Evolutionary conservation across 371 early-diverging fungal species (phyloP), one percentile per base, ranked within the genome.

Genomic region (Saksenaea vasiformis): DNA sequence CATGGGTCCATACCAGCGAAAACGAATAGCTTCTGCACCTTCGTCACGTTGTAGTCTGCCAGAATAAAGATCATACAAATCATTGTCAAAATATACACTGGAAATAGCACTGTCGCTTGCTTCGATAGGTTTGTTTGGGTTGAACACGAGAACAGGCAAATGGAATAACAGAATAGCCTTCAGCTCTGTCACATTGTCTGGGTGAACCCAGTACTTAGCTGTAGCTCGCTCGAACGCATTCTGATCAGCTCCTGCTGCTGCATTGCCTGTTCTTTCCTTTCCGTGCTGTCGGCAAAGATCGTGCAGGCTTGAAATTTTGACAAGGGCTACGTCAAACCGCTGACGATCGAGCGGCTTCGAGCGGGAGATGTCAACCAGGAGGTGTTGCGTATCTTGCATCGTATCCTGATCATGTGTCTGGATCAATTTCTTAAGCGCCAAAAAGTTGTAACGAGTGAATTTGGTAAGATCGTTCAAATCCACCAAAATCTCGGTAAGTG

Each of bases 171-270:
- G 91, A 66, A 88, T 85, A 35, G 92, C 89, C 74, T 97, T 95
- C 62, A 99, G 86, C 69, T 98, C 97, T 39, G 93, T 95, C 36
- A 99, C 89, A 73, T 99, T 98, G 74, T 99, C 98, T 3, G 95
- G 93, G 69, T 97, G 97, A 1, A 99, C 94, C 99, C 99, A 99
- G 77, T 97, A 99, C 81, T 98, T 95, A 59, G 93, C 92, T 11
- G 96, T 95, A 60, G 90, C 86, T 27, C 95, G 81, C 27, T 95
- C 92, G 78, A 93, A 90, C 58, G 90, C 88, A 62, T 83, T 86
- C 59, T 88, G 86, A 11, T 85, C 81, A 8, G 85, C 85, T 31
- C 88, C 89, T 35, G 57, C 15, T 79, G 79, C 14, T 80, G 80
- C 34, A 67, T 76, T 71, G 3, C 62, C 70, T 60, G 68, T 73